Evolutionary conservation across 2,329 filamentous ascomycete genomes (phyloP), one percentile per base, ranked within the genome.

Genomic region (Talaromyces sp.): DNA sequence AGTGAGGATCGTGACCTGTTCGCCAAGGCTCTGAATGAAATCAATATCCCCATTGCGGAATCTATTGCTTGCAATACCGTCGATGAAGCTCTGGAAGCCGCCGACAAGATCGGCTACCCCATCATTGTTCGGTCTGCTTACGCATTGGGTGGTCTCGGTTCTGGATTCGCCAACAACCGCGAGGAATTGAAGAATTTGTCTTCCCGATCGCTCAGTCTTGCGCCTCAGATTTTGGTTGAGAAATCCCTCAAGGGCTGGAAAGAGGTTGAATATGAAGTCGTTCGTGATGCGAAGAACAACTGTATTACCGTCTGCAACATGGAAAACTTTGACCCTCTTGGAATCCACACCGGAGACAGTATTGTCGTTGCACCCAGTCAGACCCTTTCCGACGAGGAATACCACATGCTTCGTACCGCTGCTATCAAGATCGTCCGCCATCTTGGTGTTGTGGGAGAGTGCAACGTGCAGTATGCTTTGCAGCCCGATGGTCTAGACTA

Each of bases 211-310:
- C 83, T 99, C 59, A 96, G 92, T 45, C 84, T 97, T 36, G 93
- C 93, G 2, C 93, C 94, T 52, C 94, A 99, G 76, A 97, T 99
- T 69, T 78, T 99, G 72, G 92, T 99, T 60, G 94, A 99, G 81
- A 97, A 97, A 79, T 96, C 91, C 54, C 85, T 99, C 66, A 97
- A 97, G 82, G 94, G 94, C 75, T 99, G 94, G 94, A 99, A 99
- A 78, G 94, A 99, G 77, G 88, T 97, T 53, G 94, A 99, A 76
- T 99, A 97, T 71, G 94, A 97, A 77, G 94, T 97, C 59, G 94
- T 97, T 62, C 89, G 94, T 67, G 94, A 99, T 75, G 93, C 91
- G 56, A 87, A 89, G 74, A 95, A 97, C 83, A 99, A 99, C 84
- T 97, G 94, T 75, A 97, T 97, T 70, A 97, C 93, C 3, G 93